Evolutionary conservation across 306 rosid species (phyloP).

Genomic region (Quercus rubra): DNA sequence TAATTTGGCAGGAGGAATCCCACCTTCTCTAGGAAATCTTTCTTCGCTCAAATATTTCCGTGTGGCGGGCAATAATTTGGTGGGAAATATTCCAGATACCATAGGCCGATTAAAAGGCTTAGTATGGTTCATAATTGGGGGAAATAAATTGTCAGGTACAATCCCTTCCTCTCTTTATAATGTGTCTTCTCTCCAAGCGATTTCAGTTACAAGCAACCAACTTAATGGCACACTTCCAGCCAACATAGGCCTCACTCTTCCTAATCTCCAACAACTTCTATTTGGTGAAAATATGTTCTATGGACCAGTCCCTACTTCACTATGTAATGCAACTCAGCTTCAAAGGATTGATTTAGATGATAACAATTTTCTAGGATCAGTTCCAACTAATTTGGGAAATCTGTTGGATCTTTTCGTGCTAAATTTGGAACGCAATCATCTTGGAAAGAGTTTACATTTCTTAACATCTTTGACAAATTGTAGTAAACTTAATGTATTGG

Average conservation of each 20-base stretch:
- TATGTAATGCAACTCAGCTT: conserved; percentile 31
- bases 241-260: conserved; percentile 26
- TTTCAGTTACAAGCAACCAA: background rate
- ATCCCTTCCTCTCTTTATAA: background rate
- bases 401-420: background rate
- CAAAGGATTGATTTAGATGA: background rate
- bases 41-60: rapidly evolving
- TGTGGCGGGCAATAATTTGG: too few relatives aligned
- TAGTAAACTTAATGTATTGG: conserved; percentile 7
- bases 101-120: too few relatives aligned
- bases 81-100: too few relatives aligned
- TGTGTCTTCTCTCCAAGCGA: conserved; percentile 15
- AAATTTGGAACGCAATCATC: background rate
- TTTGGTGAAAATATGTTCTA: conserved; percentile 26
- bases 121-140: rapidly evolving
- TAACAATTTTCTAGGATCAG: conserved; percentile 21
- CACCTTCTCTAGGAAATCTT: too few relatives aligned
- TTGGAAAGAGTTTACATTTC: conserved; percentile 34
- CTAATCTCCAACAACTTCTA: conserved; percentile 2
- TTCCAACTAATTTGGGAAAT: conserved; percentile 8
- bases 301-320: conserved; percentile 25
- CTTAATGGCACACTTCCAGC: conserved; percentile 31
- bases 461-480: conserved; percentile 22
- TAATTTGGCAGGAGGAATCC: too few relatives aligned
- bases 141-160: too few relatives aligned